Conservation (phyloP, 2,329 filamentous ascomycete genomes). For the Chaetothyriales sp. region DNA sequence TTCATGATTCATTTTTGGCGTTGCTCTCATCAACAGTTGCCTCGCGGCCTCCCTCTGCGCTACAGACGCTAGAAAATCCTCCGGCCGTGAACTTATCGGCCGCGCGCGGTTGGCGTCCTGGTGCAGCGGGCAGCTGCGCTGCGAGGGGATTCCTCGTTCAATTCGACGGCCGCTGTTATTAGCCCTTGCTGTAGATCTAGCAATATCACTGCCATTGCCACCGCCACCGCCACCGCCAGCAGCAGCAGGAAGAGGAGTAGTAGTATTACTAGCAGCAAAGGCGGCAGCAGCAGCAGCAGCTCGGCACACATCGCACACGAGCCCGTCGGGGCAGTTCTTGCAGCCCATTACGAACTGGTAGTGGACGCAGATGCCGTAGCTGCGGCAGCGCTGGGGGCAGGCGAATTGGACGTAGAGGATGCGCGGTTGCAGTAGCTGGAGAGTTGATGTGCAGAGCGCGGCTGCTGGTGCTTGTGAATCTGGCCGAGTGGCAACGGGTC, state of each 20-base stretch:
- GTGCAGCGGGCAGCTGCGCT: conserved; percentile 12
- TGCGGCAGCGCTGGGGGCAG: conserved; percentile 11
- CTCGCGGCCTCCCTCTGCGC: conserved; percentile 8
- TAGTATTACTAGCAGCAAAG: background rate
- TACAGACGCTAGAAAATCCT: conserved; percentile 13
- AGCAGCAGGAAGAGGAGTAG: background rate
- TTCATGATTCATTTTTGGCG: too few relatives aligned
- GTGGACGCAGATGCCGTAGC: conserved; percentile 15
- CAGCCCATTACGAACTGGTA: conserved; percentile 12
- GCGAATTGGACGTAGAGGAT: conserved; percentile 12
- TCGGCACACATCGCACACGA: conserved; percentile 5
- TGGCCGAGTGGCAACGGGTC: background rate
- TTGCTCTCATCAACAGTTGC: conserved; percentile 4
- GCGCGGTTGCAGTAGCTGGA: conserved; percentile 8
- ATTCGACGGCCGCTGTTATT: background rate
- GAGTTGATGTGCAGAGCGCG: background rate
- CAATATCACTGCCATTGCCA: background rate
- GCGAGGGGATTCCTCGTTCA: conserved; percentile 6
- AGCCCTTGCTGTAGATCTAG: background rate
- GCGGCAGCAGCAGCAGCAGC: background rate
- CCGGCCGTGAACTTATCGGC: conserved; percentile 10
- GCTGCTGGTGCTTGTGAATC: background rate
- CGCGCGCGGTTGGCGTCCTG: conserved; percentile 7
- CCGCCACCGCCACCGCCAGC: background rate
- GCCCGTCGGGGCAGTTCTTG: conserved; percentile 10